phyloP scores from a whole-genome alignment of 2,329 filamentous ascomycete species.

The Apiospora marii region DNA sequence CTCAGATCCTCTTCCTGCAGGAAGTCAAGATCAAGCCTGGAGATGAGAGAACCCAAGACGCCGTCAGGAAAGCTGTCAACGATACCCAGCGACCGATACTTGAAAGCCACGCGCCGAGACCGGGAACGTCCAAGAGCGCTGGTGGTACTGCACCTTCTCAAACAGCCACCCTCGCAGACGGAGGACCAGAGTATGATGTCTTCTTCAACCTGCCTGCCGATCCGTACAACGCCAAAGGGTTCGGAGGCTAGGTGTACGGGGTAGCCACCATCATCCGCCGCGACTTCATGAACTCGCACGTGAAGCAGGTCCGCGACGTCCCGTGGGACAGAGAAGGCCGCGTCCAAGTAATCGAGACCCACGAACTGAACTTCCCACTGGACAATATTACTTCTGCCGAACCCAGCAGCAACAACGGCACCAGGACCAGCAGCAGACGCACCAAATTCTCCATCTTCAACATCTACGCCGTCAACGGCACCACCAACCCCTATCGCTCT shows the following conservation, averaged over 20 bases:
- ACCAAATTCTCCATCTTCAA: constrained; percentile 56
- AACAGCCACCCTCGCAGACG: constrained; percentile 21
- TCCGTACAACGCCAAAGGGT: constrained; percentile 56
- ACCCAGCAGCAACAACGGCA: neutral
- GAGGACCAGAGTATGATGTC: constrained; percentile 49
- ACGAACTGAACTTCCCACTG: constrained; percentile 24
- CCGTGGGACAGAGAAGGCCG: constrained; percentile 61
- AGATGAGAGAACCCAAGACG: constrained; percentile 24
- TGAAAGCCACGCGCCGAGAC: no score
- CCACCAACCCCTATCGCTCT: constrained; percentile 53
- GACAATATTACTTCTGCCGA: neutral
- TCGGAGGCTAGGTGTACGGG: constrained; percentile 59
- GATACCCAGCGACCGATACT: neutral
- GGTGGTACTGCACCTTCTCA: neutral
- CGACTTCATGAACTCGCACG: constrained; percentile 46
- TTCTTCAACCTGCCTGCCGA: constrained; percentile 57
- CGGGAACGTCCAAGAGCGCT: neutral
- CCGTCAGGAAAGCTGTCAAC: constrained; percentile 13
- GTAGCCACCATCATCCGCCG: constrained; percentile 57
- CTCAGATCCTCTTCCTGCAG: constrained; percentile 29
- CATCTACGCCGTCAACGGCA: constrained; percentile 62
- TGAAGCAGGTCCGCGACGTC: constrained; percentile 47
- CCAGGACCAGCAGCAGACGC: neutral
- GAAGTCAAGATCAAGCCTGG: constrained; percentile 30
- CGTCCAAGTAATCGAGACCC: constrained; percentile 53